Base-by-base conservation (phyloP, 2,329 filamentous ascomycete genomes). In the Arachnopeziza araneosa region DNA sequence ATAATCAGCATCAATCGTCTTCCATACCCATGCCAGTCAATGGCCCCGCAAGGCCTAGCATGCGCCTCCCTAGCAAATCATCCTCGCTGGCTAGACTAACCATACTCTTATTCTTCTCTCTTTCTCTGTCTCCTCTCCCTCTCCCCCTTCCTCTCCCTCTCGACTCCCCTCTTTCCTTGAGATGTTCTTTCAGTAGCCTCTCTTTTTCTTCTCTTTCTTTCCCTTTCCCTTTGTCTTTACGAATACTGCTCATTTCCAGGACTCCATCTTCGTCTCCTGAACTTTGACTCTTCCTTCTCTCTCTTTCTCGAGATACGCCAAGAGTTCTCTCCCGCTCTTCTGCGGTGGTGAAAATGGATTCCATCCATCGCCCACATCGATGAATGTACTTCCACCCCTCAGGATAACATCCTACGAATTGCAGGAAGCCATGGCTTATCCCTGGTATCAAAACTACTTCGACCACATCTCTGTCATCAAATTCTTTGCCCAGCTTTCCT, bases 391-490 rank as follows among this genome's bases (percentile, higher is more conserved):
- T 89, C 90, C 92, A 96, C 1, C 90, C 93, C 9, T 95, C 91
- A 0, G 92, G 92, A 67, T 96, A 99, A 2, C 97, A 79, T 0
- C 84, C 81, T 0, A 91, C 91, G 71, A 99, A 96, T 71, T 97
- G 93, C 67, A 97, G 76, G 74, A 99, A 99, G 0, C 95, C 95
- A 70, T 99, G 95, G 3, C 87, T 92, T 54, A 96, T 91, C 0
- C 93, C 93, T 0, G 93, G 92, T 4, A 99, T 87, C 24, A 98
- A 79, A 21, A 86, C 84, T 1, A 97, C 90, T 70, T 97, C 91
- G 0, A 91, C 87, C 57, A 87, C 84, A 50, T 91, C 88, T 68
- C 85, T 85, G 66, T 90, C 89, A 60, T 89, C 79, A 66, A 92
- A 93, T 9, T 79, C 74, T 4, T 77, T 83, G 32, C 75, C 77